Conservation (phyloP, 305 asterid species). For the Ilex paraguariensis region DNA sequence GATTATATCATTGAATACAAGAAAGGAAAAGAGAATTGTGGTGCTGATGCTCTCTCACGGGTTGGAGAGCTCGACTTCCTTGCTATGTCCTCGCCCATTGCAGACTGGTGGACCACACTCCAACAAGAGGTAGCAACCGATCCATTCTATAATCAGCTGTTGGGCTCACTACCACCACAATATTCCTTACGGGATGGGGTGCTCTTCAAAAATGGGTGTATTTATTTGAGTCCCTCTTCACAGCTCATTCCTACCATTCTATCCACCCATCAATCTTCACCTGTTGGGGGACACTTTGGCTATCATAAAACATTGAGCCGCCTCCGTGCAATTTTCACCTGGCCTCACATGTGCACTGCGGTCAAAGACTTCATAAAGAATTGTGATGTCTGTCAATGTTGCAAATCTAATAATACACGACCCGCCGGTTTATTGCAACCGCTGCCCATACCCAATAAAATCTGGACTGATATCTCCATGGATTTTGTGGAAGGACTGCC, state of each 20-base stretch:
- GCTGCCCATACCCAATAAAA: background rate
- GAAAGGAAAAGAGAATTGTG: no score
- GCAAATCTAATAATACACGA: background rate
- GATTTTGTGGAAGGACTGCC: background rate
- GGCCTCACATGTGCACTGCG: background rate
- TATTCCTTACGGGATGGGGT: no score
- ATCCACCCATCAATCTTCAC: no score
- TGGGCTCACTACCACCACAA: no score
- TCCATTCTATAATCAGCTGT: background rate
- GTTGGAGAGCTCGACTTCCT: background rate
- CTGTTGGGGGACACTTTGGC: no score
- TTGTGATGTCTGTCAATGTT: background rate
- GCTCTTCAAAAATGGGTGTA: no score
- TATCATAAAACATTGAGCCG: no score
- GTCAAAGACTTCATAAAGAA: background rate
- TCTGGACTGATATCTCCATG: background rate
- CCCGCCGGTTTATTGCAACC: background rate
- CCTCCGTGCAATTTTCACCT: background rate
- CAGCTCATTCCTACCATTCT: no score
- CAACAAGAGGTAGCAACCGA: background rate
- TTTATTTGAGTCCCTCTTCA: no score
- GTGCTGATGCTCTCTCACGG: background rate
- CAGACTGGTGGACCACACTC: background rate
- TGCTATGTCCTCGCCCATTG: background rate
- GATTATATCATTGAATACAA: no score